Conservation (phyloP, 2,329 filamentous ascomycete species). For the Gnomoniopsis smithogilvyi region DNA sequence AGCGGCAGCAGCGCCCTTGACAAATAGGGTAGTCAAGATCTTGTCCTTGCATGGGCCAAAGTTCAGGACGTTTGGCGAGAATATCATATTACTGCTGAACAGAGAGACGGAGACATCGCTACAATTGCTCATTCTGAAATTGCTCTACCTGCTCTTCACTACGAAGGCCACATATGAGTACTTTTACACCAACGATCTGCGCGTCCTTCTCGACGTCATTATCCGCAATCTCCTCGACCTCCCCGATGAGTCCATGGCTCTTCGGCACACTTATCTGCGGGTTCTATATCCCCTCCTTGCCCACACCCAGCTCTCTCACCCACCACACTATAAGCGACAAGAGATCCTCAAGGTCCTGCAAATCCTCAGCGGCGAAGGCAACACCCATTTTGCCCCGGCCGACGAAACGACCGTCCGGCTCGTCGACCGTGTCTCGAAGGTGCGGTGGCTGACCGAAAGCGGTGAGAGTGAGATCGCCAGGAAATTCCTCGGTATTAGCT, state of each 20-base stretch:
- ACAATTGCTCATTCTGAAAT: constrained; percentile 93
- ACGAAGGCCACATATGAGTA: constrained; percentile 92
- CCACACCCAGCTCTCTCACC: constrained; percentile 83
- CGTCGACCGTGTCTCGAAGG: constrained; percentile 70
- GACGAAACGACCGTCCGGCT: constrained; percentile 78
- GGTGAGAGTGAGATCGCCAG: constrained; percentile 47
- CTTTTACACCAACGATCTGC: constrained; percentile 96
- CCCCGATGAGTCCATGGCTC: constrained; percentile 71
- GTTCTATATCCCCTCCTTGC: constrained; percentile 87
- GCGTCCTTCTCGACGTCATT: constrained; percentile 91
- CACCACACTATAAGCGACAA: constrained; percentile 87
- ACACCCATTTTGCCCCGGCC: constrained; percentile 73
- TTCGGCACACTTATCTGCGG: constrained; percentile 91
- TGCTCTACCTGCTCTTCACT: constrained; percentile 92
- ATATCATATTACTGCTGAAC: constrained; percentile 92
- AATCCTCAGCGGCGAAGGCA: constrained; percentile 65
- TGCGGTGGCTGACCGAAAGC: constrained; percentile 60
- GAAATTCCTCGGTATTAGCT: constrained; percentile 67
- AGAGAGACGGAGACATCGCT: constrained; percentile 91
- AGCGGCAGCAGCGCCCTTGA: constrained; percentile 52
- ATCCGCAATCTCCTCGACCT: constrained; percentile 95
- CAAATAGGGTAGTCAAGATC: constrained; percentile 91
- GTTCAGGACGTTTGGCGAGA: constrained; percentile 96
- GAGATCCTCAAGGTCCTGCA: constrained; percentile 76
- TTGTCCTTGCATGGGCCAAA: constrained; percentile 75